Evolutionary conservation across 2,329 filamentous ascomycete genomes (phyloP), one percentile per base, ranked within the genome.

Genomic region (Cercospora zeina): DNA sequence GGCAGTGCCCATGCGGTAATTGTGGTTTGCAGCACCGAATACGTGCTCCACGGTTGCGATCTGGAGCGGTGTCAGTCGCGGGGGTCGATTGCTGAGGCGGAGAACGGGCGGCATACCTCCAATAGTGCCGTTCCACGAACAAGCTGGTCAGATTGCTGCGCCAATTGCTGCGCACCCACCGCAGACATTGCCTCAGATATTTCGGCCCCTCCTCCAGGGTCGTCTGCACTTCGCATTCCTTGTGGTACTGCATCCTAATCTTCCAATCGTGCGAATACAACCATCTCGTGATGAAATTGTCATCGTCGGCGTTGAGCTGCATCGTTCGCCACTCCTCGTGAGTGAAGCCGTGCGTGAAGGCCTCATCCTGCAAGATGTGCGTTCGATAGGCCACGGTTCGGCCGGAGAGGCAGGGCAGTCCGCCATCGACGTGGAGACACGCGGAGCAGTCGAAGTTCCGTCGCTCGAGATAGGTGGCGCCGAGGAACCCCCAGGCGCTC

Each of bases 101-200:
- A 19, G 31, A 14, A 16, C 34, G 6, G 30, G 21, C 19, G 31
- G 87, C 91, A 88, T 84, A 96, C 93, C 79, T 87, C 87, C 90
- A 91, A 72, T 97, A 90, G 73, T 91, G 85, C 74, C 89, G 82
- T 78, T 97, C 93, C 67, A 86, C 85, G 67, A 93, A 84, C 73
- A 97, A 83, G 76, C 91, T 97, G 57, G 91, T 97, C 77, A 91
- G 88, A 77, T 97, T 97, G 81, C 92, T 96, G 74, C 93, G 85
- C 93, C 93, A 97, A 78, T 97, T 97, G 82, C 93, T 97, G 72
- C 93, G 87, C 47, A 95, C 92, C 93, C 93, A 97, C 53, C 93
- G 86, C 51, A 93, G 86, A 77, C 93, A 97, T 78, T 97, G 93
- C 74, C 91, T 93, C 66, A 97, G 81, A 73, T 96, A 97, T 73